phyloP scores from a whole-genome alignment of 306 rosid genomes.

The Cicer bijugum region DNA sequence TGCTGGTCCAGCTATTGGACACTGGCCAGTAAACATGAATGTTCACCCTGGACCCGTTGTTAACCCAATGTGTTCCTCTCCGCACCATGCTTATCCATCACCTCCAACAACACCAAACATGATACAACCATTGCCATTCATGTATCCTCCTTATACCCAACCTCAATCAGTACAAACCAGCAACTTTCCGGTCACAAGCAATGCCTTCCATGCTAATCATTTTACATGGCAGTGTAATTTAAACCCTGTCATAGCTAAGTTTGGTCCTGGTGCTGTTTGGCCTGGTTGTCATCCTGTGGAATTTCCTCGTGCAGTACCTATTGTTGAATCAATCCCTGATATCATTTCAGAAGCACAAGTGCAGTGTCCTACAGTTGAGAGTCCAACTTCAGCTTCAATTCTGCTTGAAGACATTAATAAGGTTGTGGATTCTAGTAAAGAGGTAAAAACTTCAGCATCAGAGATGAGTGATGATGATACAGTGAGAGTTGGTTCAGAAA shows the following conservation, averaged over 20 bases:
- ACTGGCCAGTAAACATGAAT: conserved; percentile 91
- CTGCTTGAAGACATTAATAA: conserved; percentile 59
- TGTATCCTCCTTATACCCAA: conserved; percentile 81
- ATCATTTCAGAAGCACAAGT: conserved; percentile 54
- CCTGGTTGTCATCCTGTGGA: conserved; percentile 82
- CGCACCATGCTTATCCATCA: conserved; percentile 87
- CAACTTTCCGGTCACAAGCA: conserved; percentile 69
- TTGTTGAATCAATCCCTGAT: conserved; percentile 64
- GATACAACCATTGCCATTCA: conserved; percentile 85
- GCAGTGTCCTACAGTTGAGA: conserved; percentile 54
- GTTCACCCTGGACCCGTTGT: conserved; percentile 75
- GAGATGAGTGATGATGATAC: conserved; percentile 56
- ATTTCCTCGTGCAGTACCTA: conserved; percentile 71
- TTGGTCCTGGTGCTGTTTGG: conserved; percentile 77
- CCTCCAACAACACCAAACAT: conserved; percentile 93
- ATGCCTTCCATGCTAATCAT: conserved; percentile 79
- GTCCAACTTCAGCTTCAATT: conserved; percentile 52
- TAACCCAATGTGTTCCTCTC: conserved; percentile 81
- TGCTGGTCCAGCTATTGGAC: conserved; percentile 65
- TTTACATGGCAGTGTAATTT: conserved; percentile 82
- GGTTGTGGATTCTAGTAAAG: conserved; percentile 57
- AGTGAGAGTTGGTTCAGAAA: conserved; percentile 53
- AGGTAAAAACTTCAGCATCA: conserved; percentile 47
- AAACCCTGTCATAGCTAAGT: conserved; percentile 65
- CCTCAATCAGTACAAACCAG: conserved; percentile 78